Evolutionary conservation across 108 stramenopile species (phyloP), one percentile per base, ranked within the genome.

Genomic region (Schizochytrium sp.): DNA sequence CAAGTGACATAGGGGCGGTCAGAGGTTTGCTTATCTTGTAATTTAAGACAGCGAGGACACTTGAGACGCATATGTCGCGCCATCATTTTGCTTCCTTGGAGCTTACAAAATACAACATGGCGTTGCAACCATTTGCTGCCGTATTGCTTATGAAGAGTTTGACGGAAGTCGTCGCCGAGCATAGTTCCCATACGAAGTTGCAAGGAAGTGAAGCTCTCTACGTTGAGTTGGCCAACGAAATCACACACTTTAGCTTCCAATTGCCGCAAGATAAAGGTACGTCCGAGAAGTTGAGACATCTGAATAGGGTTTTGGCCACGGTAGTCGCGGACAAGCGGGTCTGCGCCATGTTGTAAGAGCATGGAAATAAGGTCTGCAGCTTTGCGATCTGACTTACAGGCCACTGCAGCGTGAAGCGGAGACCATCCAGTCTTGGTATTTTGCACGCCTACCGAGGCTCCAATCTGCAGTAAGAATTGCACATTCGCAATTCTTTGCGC

Each of bases 201-300:
- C 47, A 42, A 5, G 17, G 76, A 83, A 53, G 76, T 38, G 47
- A 55, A 49, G 15, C 28, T 10, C 76, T 83, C 76, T 47, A 83
- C 2, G 10, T 17, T 7, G 47, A 83, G 28, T 55, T 7, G 15
- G 76, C 47, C 76, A 8, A 40, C 5, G 55, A 83, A 83, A 40
- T 46, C 76, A 53, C 76, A 83, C 50, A 83, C 76, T 53, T 83
- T 83, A 53, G 76, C 5, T 42, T 83, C 76, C 8, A 83, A 50
- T 38, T 83, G 15, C 15, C 76, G 76, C 47, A 83, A n/a, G 17
- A 55, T 40, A 53, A 28, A 17, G 45, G 53, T 10, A 7, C 53
- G 76, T 38, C 55, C 55, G 76, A 10, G 47, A 5, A 83, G 76
- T 28, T 83, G 76, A 17, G 76, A 47, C 47, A 83, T 12, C 47